Evolutionary conservation across 495 filamentous ascomycete genomes (phyloP).

Genomic region (Penicillium angulare): DNA sequence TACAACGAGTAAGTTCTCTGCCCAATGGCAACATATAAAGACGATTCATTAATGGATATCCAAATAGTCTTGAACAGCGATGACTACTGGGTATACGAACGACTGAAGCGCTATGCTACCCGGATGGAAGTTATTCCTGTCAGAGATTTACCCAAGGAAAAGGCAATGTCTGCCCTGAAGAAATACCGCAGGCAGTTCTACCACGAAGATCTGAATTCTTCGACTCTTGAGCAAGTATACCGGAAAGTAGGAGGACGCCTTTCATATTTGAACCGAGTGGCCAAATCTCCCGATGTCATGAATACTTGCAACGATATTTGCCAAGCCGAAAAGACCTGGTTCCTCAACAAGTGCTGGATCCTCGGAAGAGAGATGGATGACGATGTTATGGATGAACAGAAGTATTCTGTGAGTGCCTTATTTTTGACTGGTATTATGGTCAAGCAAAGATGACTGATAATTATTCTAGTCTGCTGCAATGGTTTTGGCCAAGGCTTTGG

Average conservation of each 20-base stretch:
- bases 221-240: constrained; percentile 74
- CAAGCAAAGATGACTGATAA: constrained; percentile 1
- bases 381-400: constrained; percentile 99
- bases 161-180: constrained; percentile 71
- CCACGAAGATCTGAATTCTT: constrained; percentile 48
- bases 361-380: constrained; percentile 93
- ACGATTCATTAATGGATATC: not conserved
- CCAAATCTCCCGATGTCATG: constrained; percentile 75
- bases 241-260: constrained; percentile 81
- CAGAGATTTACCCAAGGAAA: constrained; percentile 70
- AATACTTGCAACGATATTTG: constrained; percentile 76
- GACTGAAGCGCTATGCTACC: constrained; percentile 83
- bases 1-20: constrained; percentile 56
- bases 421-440: not conserved
- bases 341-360: constrained; percentile 93
- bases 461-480: constrained; percentile 75
- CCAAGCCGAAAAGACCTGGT: constrained; percentile 84
- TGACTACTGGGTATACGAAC: constrained; percentile 97
- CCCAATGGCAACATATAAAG: not conserved
- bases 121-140: constrained; percentile 89
- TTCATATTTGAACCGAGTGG: constrained; percentile 81
- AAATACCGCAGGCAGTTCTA: constrained; percentile 74
- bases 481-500: constrained; percentile 86
- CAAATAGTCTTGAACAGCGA: constrained; percentile 77
- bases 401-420: constrained; percentile 68